phyloP scores from a whole-genome alignment of 371 early-diverging fungal genomes.

The Mucor racemosus region DNA sequence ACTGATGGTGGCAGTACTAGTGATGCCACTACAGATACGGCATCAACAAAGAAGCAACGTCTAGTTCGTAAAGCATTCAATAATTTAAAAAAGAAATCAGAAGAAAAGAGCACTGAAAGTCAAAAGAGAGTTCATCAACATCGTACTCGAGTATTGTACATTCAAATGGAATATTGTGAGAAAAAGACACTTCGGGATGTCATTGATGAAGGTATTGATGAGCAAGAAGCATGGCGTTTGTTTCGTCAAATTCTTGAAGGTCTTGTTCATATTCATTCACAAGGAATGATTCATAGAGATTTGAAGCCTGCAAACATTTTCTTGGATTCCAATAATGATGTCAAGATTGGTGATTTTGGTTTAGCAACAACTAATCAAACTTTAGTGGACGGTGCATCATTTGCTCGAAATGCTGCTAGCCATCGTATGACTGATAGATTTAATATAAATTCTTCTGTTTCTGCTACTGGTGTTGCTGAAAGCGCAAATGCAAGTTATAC shows the following conservation, averaged over 20 bases:
- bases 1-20: conserved; percentile 7
- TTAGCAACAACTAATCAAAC: conserved; percentile 82
- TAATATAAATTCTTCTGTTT: not conserved
- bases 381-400: conserved; percentile 47
- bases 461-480: not conserved
- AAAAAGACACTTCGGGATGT: conserved; percentile 89
- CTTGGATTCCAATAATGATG: conserved; percentile 85
- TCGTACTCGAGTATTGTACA: conserved; percentile 77
- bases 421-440: conserved; percentile 18
- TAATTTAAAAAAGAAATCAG: conserved; percentile 27
- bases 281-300: conserved; percentile 97
- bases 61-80: conserved; percentile 16
- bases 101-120: conserved; percentile 28
- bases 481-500: conserved; percentile 39
- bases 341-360: conserved; percentile 98
- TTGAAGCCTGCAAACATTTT: conserved; percentile 97
- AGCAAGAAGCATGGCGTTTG: conserved; percentile 69
- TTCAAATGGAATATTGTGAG: conserved; percentile 98
- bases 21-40: conserved; percentile 15
- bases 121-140: conserved; percentile 30
- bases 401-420: conserved; percentile 16
- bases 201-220: conserved; percentile 82
- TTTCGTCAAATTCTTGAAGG: conserved; percentile 89
- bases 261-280: conserved; percentile 81
- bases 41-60: conserved; percentile 15